A percentile compares a stretch with the other conserved stretches of the same genome.
These are phyloP conservation scores for Russula foetens DNA, from an alignment of 768 basidiomycete species.

Conservation along the genomic window DNA sequence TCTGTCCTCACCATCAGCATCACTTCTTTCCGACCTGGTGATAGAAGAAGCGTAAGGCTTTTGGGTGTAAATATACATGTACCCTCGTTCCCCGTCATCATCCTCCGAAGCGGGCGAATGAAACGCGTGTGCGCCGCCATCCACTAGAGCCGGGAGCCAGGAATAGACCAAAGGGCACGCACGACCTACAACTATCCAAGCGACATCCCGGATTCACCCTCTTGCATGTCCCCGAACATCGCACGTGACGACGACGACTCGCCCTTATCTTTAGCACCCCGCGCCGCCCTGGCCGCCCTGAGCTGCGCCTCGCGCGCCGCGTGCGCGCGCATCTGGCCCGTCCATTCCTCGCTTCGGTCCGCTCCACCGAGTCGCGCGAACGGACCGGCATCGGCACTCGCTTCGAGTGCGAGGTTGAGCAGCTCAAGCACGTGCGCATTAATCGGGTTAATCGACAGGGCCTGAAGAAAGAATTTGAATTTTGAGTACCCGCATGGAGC, in stretches of 20 bases:
- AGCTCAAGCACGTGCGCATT: slow-evolving; percentile 76
- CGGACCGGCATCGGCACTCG: slow-evolving; percentile 12
- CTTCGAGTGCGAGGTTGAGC: slow-evolving; percentile 71
- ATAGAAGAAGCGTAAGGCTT: too few species aligned
- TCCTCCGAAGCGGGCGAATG: too few species aligned
- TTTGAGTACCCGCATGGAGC: background rate
- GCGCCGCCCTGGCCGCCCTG: background rate
- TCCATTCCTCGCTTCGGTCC: slow-evolving; percentile 14
- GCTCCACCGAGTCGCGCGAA: background rate
- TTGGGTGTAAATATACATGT: too few species aligned
- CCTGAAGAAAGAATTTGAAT: slow-evolving; percentile 37
- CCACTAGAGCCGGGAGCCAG: too few species aligned
- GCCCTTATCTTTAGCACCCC: background rate
- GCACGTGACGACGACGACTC: background rate
- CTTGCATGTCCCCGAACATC: slow-evolving; percentile 9
- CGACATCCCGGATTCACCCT: slow-evolving; percentile 6
- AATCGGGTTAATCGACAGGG: slow-evolving; percentile 74
- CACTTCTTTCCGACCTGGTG: too few species aligned
- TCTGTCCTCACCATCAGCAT: too few species aligned
- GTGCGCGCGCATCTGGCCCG: slow-evolving; percentile 14
- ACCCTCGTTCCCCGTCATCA: too few species aligned
- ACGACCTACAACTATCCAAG: background rate
- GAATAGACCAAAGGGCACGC: too few species aligned
- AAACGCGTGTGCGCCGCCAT: too few species aligned
- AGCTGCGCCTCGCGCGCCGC: slow-evolving; percentile 9